Percentiles rank a stretch among this genome's conserved stretches.
Evolutionary conservation across 805 yeast species (phyloP).

Genomic region (Lipomyces oligophaga): DNA sequence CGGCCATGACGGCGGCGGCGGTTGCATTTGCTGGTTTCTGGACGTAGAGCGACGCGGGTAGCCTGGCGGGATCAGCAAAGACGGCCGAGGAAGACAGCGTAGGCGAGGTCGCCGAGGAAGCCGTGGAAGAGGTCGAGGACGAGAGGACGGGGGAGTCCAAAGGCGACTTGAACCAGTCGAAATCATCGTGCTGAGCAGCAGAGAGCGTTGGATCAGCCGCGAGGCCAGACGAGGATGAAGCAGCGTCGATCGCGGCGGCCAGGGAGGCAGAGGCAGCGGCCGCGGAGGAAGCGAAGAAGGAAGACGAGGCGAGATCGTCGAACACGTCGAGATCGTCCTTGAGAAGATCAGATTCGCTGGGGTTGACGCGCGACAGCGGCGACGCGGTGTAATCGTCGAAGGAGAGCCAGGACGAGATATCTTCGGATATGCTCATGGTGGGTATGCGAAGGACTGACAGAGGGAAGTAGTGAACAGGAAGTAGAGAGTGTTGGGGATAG

Average conservation of each 20-base stretch:
- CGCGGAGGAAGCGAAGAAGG: conserved; percentile 19
- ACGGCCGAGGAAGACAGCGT: neutral
- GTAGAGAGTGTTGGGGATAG: too few species aligned
- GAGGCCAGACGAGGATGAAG: conserved; percentile 12
- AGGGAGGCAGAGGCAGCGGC: conserved; percentile 6
- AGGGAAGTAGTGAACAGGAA: too few species aligned
- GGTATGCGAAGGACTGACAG: too few species aligned
- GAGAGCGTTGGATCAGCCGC: too few species aligned
- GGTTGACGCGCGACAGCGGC: conserved; percentile 3
- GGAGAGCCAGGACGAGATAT: conserved; percentile 22
- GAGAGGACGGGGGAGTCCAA: neutral
- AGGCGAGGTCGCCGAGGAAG: too few species aligned
- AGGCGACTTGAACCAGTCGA: neutral
- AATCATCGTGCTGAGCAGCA: too few species aligned
- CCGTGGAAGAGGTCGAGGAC: too few species aligned
- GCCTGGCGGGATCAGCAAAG: neutral
- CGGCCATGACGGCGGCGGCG: conserved; percentile 11
- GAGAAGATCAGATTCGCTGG: too few species aligned
- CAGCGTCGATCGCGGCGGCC: conserved; percentile 4
- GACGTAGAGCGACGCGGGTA: neutral
- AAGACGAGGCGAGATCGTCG: conserved; percentile 15
- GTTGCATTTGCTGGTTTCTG: conserved; percentile 6
- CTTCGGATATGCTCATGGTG: conserved; percentile 10
- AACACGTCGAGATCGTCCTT: too few species aligned
- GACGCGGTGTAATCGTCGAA: conserved; percentile 23